Conservation (phyloP, 345 rosid genomes). For the Anacardium occidentale region DNA sequence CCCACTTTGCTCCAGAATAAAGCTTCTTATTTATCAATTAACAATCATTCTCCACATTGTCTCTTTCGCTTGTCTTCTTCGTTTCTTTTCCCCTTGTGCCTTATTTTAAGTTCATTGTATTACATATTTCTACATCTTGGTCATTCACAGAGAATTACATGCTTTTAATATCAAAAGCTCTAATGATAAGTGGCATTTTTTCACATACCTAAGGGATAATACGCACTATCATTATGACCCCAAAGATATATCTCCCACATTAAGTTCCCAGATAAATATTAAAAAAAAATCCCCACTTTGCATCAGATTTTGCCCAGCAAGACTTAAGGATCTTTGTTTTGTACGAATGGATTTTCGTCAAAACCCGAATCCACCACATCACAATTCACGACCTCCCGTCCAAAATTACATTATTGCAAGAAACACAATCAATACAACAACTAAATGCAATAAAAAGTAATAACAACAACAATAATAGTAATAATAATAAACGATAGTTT, state of each 20-base stretch:
- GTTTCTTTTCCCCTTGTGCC: too few species aligned
- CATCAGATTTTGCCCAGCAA: too few species aligned
- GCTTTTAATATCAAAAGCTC: too few species aligned
- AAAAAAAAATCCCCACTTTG: not conserved
- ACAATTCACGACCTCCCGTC: constrained; percentile 12
- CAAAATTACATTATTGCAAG: not conserved
- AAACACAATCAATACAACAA: not conserved
- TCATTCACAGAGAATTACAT: too few species aligned
- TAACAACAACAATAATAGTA: not conserved
- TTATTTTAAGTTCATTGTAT: not conserved
- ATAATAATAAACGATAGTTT: constrained; percentile 19
- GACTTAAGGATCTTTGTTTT: too few species aligned
- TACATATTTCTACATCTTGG: too few species aligned
- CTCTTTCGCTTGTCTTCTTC: not conserved
- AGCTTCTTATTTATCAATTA: too few species aligned
- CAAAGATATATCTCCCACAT: too few species aligned
- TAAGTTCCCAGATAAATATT: not conserved
- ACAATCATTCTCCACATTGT: not conserved
- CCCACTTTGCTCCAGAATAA: too few species aligned
- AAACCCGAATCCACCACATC: constrained; percentile 9
- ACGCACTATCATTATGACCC: too few species aligned
- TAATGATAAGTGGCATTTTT: too few species aligned
- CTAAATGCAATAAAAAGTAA: not conserved
- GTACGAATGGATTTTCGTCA: too few species aligned
- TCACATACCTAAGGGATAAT: not conserved